phyloP scores from a whole-genome alignment of 371 early-diverging fungal genomes.

The Rhizopus stolonifer region DNA sequence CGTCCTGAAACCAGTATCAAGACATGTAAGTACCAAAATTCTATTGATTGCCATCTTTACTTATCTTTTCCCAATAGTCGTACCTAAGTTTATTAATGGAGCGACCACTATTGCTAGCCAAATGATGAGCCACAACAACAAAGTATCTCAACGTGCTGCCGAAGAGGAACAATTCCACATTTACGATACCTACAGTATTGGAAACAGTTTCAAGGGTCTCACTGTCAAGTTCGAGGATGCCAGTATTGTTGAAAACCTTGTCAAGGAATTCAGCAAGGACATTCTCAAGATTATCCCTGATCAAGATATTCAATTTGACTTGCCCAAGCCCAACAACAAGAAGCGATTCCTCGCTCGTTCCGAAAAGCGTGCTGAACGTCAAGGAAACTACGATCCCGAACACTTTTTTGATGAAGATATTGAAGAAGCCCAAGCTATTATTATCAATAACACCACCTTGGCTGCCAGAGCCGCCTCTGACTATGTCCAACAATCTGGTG shows the following conservation, averaged over 20 bases:
- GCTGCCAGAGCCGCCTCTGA: background rate
- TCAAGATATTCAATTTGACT: slow-evolving; percentile 35
- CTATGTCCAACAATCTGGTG: slow-evolving; percentile 23
- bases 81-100: slow-evolving; percentile 34
- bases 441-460: background rate
- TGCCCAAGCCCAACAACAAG: slow-evolving; percentile 22
- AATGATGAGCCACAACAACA: slow-evolving; percentile 5
- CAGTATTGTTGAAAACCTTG: slow-evolving; percentile 16
- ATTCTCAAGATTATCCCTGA: slow-evolving; percentile 40
- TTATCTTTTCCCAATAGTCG: slow-evolving; percentile 18
- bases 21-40: slow-evolving; percentile 23
- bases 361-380: slow-evolving; percentile 4
- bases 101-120: slow-evolving; percentile 21
- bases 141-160: slow-evolving; percentile 20
- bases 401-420: slow-evolving; percentile 4
- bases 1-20: slow-evolving; percentile 26
- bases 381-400: slow-evolving; percentile 16
- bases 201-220: slow-evolving; percentile 31
- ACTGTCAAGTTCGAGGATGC: slow-evolving; percentile 31
- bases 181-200: slow-evolving; percentile 33
- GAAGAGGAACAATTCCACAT: slow-evolving; percentile 27
- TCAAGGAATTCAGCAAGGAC: slow-evolving; percentile 17
- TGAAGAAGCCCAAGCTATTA: background rate
- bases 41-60: background rate
- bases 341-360: slow-evolving; percentile 24